phyloP scores from a whole-genome alignment of 2,329 filamentous ascomycete genomes.

The Seiridium cupressi region DNA sequence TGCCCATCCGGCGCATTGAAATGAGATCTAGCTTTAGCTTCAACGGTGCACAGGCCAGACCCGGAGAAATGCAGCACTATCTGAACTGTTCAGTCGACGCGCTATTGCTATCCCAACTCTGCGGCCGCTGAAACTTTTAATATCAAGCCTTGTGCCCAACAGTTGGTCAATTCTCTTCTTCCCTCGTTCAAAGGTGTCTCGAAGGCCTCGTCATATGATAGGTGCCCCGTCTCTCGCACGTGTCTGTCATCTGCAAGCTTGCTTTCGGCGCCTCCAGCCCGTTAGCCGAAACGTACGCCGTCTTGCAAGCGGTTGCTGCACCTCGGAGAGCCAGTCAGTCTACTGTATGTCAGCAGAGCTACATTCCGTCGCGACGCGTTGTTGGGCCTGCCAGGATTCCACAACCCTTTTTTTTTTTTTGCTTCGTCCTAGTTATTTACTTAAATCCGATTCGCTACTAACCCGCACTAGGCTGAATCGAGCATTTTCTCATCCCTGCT shows the following conservation, averaged over 20 bases:
- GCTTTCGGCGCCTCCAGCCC: neutral
- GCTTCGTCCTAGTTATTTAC: neutral
- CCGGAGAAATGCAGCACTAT: neutral
- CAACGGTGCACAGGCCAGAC: neutral
- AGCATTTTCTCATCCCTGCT: neutral
- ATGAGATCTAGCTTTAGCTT: neutral
- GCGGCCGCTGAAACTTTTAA: neutral
- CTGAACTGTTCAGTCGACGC: neutral
- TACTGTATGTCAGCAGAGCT: neutral
- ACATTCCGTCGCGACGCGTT: too few species aligned
- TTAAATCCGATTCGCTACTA: slow-evolving; percentile 6
- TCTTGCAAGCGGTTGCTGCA: neutral
- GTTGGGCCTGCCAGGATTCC: too few species aligned
- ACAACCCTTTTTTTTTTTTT: too few species aligned
- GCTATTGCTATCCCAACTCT: neutral
- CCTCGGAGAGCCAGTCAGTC: neutral
- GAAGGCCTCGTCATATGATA: neutral
- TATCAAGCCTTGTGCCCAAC: neutral
- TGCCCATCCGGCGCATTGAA: neutral
- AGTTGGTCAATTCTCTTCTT: neutral
- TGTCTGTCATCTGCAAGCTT: neutral
- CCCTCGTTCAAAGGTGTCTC: neutral
- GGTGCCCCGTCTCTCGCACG: neutral
- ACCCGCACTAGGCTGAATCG: slow-evolving; percentile 2
- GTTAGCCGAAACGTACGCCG: neutral